Evolutionary conservation across 2,329 filamentous ascomycete genomes (phyloP).

Genomic region (Paecilomyces dactylethromorphus): DNA sequence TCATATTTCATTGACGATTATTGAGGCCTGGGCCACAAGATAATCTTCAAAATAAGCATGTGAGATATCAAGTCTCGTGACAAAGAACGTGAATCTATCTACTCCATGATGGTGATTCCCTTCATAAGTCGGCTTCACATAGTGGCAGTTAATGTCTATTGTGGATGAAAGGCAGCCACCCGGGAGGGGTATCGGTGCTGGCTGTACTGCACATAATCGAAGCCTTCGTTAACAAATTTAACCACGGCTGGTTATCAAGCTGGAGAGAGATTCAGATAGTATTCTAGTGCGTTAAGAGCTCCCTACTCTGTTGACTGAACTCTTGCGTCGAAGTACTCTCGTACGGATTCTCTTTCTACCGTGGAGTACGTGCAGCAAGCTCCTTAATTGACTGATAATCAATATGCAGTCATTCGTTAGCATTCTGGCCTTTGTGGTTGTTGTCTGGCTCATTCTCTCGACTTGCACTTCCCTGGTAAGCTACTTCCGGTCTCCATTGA

Average conservation of each 20-base stretch:
- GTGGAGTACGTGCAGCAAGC: not conserved
- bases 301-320: too few species aligned
- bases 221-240: not conserved
- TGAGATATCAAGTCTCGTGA: not conserved
- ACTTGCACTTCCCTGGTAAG: not conserved
- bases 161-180: not conserved
- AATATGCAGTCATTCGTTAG: not conserved
- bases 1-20: not conserved
- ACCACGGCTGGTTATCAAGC: not conserved
- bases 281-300: not conserved
- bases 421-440: not conserved
- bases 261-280: not conserved
- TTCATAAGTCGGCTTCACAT: not conserved
- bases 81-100: not conserved
- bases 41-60: not conserved
- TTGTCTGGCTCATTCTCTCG: not conserved
- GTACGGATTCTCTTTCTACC: not conserved
- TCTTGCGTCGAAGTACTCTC: not conserved
- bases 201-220: too few species aligned
- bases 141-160: not conserved
- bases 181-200: not conserved
- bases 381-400: not conserved
- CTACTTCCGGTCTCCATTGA: not conserved
- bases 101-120: not conserved
- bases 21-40: not conserved